Evolutionary conservation across 257 asterid species (phyloP).

Genomic region (Thymus mandschuricus): DNA sequence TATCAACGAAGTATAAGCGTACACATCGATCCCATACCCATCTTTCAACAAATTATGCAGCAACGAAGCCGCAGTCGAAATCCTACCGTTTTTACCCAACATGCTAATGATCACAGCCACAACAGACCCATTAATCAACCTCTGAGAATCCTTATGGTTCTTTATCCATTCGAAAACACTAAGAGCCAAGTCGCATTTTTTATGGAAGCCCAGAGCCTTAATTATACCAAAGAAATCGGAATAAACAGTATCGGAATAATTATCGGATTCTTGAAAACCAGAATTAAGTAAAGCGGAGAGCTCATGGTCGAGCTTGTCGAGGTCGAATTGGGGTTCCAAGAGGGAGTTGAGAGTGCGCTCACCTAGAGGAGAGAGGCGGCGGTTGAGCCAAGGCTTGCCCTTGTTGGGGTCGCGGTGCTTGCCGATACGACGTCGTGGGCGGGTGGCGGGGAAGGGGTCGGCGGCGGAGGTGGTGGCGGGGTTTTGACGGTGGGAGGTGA

Average conservation of each 20-base stretch:
- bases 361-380: constrained; percentile 73
- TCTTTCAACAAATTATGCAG: constrained; percentile 61
- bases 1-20: constrained; percentile 80
- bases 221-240: constrained; percentile 64
- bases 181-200: constrained; percentile 71
- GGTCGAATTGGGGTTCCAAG: constrained; percentile 51
- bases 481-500: constrained; percentile 41
- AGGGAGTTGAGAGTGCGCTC: constrained; percentile 62
- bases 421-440: constrained; percentile 73
- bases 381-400: constrained; percentile 81
- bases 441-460: constrained; percentile 42
- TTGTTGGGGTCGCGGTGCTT: constrained; percentile 65
- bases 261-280: constrained; percentile 31
- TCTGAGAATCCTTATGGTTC: constrained; percentile 40
- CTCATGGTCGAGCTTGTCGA: constrained; percentile 38
- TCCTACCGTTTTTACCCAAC: constrained; percentile 75
- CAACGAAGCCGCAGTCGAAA: constrained; percentile 67
- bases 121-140: constrained; percentile 58
- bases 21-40: constrained; percentile 75
- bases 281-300: constrained; percentile 46
- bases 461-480: constrained; percentile 40
- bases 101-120: constrained; percentile 73
- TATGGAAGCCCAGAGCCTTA: constrained; percentile 67
- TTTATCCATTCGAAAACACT: constrained; percentile 67
- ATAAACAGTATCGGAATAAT: constrained; percentile 34